phyloP scores from a whole-genome alignment of 2,329 filamentous ascomycete genomes.

The Hypoxylon sp. region DNA sequence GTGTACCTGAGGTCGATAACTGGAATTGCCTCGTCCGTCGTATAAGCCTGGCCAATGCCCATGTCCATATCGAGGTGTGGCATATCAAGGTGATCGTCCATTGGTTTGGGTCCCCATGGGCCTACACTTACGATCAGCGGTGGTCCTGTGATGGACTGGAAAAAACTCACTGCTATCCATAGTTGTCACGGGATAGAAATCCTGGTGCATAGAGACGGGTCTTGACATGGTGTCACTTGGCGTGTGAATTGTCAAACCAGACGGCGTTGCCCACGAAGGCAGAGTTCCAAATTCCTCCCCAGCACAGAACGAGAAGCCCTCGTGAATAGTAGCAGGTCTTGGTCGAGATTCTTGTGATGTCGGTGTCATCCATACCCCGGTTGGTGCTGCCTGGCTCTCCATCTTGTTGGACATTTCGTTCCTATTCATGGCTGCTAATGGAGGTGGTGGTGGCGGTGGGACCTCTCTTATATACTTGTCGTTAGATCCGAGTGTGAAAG shows the following conservation, averaged over 20 bases:
- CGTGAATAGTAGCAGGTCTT: conserved; percentile 67
- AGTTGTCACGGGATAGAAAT: conserved; percentile 61
- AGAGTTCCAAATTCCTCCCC: conserved; percentile 62
- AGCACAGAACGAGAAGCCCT: conserved; percentile 67
- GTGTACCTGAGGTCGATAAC: conserved; percentile 68
- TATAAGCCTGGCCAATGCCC: conserved; percentile 68
- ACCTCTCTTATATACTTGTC: conserved; percentile 58
- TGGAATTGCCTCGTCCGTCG: conserved; percentile 69
- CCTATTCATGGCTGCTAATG: conserved; percentile 60
- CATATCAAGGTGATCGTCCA: conserved; percentile 65
- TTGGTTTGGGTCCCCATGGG: conserved; percentile 64
- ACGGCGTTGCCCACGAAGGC: conserved; percentile 64
- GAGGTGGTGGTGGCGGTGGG: conserved; percentile 53
- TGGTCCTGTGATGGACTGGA: conserved; percentile 14
- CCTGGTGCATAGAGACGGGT: conserved; percentile 66
- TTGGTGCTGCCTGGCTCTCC: conserved; percentile 56
- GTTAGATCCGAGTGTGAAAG: conserved; percentile 59
- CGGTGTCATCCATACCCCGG: conserved; percentile 64
- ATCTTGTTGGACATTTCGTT: conserved; percentile 58
- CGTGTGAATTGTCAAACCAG: conserved; percentile 60
- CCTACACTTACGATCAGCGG: conserved; percentile 47
- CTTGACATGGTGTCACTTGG: conserved; percentile 62
- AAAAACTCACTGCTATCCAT: conserved; percentile 59
- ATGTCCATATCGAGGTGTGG: conserved; percentile 65
- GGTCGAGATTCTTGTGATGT: conserved; percentile 60